Conservation (phyloP, 2,329 filamentous ascomycete species). For the Nigrograna mackinnonii region DNA sequence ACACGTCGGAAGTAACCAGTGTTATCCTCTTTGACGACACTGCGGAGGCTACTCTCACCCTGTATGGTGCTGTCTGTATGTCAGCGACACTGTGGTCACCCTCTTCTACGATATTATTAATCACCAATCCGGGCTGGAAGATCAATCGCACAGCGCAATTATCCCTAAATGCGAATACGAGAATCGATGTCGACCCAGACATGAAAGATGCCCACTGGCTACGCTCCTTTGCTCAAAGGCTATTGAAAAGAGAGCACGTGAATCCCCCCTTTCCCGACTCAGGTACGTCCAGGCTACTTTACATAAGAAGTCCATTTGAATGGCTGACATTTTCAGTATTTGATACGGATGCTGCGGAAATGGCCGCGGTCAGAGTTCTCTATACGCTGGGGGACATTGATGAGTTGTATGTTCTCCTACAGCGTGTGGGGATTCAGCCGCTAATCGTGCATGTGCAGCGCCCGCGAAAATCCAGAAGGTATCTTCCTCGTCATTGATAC, state of each 20-base stretch:
- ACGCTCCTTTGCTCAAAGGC: slow-evolving; percentile 50
- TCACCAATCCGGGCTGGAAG: slow-evolving; percentile 50
- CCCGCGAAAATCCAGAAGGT: slow-evolving; percentile 31
- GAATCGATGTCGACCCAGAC: slow-evolving; percentile 59
- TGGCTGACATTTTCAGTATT: slow-evolving; percentile 14
- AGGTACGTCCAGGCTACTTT: slow-evolving; percentile 14
- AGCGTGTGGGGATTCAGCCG: neutral
- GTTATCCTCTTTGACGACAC: slow-evolving; percentile 63
- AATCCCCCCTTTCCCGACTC: slow-evolving; percentile 53
- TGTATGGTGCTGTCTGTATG: slow-evolving; percentile 57
- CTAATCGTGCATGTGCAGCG: slow-evolving; percentile 10
- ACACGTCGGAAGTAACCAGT: slow-evolving; percentile 51
- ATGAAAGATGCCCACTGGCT: slow-evolving; percentile 60
- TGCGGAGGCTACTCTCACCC: slow-evolving; percentile 54
- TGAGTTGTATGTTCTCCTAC: too few species aligned
- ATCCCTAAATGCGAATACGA: slow-evolving; percentile 48
- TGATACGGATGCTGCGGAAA: slow-evolving; percentile 20
- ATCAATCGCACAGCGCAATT: slow-evolving; percentile 39
- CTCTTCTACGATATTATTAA: slow-evolving; percentile 54
- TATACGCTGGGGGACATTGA: slow-evolving; percentile 52
- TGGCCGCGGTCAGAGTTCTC: slow-evolving; percentile 36
- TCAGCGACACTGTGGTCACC: slow-evolving; percentile 51
- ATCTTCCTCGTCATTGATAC: neutral
- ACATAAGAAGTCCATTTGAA: neutral
- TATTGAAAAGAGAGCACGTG: slow-evolving; percentile 55